These are phyloP conservation scores for Selaginella moellendorffii DNA, from an alignment of 75 land plant genomes.

Conservation along the genomic window DNA sequence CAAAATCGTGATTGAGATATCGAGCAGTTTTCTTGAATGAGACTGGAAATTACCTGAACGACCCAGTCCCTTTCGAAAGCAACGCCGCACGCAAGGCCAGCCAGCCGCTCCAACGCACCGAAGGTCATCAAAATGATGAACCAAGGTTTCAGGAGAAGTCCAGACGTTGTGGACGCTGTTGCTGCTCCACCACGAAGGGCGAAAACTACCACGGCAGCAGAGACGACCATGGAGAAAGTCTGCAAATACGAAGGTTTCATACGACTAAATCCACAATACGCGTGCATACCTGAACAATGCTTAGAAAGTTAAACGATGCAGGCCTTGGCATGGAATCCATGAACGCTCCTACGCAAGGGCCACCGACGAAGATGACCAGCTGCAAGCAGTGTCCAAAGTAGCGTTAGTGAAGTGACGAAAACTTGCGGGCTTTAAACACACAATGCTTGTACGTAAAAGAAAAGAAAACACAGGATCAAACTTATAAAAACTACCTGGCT, in stretches of 20 bases:
- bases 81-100: constrained; percentile 79
- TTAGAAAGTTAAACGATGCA: constrained; percentile 45
- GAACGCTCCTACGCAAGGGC: constrained; percentile 78
- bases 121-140: constrained; percentile 62
- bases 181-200: constrained; percentile 32
- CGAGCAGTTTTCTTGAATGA: no score
- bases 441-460: no score
- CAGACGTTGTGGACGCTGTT: constrained; percentile 20
- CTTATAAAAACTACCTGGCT: constrained; percentile 86
- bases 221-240: constrained; percentile 78
- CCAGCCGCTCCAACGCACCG: constrained; percentile 65
- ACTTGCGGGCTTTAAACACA: no score
- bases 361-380: constrained; percentile 70
- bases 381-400: no score
- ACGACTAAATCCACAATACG: background rate
- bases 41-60: constrained; percentile 44
- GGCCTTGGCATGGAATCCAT: constrained; percentile 85
- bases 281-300: constrained; percentile 51
- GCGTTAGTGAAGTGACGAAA: no score
- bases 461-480: no score
- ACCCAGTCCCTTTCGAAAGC: constrained; percentile 98
- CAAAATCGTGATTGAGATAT: no score
- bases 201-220: constrained; percentile 61
- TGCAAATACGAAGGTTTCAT: constrained; percentile 23
- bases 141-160: constrained; percentile 73